Percentiles rank a stretch among this genome's conserved stretches.
Evolutionary conservation across 2,329 filamentous ascomycete species (phyloP).

Genomic region (Talaromyces sp.): DNA sequence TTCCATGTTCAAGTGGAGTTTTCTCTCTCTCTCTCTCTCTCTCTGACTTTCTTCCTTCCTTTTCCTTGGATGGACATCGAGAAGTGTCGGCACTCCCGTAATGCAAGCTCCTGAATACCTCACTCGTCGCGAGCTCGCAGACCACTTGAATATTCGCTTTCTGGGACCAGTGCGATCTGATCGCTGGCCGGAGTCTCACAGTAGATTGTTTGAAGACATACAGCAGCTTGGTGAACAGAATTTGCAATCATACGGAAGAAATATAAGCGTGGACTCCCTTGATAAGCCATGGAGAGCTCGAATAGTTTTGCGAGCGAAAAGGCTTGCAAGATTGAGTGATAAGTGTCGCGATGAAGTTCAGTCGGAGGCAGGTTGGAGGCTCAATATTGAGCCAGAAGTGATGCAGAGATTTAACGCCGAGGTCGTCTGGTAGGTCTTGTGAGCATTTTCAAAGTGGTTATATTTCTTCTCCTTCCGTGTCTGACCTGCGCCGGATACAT

Average conservation of each 20-base stretch:
- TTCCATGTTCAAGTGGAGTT: neutral
- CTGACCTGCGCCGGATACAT: neutral
- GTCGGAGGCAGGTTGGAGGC: slow-evolving; percentile 19
- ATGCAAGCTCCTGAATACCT: neutral
- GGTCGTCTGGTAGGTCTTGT: slow-evolving; percentile 14
- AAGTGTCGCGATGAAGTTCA: neutral
- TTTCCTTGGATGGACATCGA: neutral
- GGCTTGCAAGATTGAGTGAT: neutral
- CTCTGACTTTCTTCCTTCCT: neutral
- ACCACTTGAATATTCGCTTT: slow-evolving; percentile 6
- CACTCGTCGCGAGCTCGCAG: slow-evolving; percentile 1
- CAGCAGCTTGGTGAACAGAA: slow-evolving; percentile 2
- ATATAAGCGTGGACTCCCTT: neutral
- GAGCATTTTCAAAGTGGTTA: neutral
- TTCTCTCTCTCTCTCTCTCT: neutral
- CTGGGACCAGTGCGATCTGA: slow-evolving; percentile 8
- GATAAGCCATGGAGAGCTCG: neutral
- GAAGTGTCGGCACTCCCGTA: neutral
- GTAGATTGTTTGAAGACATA: slow-evolving; percentile 17
- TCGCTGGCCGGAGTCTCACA: slow-evolving; percentile 15
- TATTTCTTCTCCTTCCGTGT: neutral
- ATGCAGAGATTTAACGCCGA: slow-evolving; percentile 18
- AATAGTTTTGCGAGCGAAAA: neutral
- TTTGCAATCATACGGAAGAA: neutral
- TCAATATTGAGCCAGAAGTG: slow-evolving; percentile 17